phyloP scores from a whole-genome alignment of 176 grass and related monocot species.

The Musa schizocarpa region DNA sequence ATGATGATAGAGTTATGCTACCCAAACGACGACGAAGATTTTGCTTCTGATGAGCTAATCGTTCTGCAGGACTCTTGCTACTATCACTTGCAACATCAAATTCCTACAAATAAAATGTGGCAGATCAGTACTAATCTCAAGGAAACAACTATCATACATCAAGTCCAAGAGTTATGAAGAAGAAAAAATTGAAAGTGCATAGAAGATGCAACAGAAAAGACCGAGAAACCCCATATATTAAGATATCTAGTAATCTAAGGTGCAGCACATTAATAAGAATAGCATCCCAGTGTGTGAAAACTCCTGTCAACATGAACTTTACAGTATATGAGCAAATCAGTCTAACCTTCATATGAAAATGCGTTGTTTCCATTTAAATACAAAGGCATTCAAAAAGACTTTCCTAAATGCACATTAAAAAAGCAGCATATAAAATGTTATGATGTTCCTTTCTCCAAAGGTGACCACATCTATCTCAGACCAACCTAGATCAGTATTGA shows the following conservation, averaged over 20 bases:
- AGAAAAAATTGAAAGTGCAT: not conserved
- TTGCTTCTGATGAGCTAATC: constrained; percentile 87
- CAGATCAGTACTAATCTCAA: not conserved
- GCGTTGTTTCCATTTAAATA: not conserved
- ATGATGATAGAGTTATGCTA: constrained; percentile 17
- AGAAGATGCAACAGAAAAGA: not conserved
- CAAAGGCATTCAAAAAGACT: not conserved
- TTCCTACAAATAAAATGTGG: constrained; percentile 48
- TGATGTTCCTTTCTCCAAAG: too few species aligned
- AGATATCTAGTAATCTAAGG: too few species aligned
- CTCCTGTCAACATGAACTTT: too few species aligned
- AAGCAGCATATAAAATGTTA: not conserved
- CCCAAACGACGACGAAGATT: constrained; percentile 93
- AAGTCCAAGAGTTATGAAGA: not conserved
- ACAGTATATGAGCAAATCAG: too few species aligned
- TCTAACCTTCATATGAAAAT: not conserved
- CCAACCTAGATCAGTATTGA: too few species aligned
- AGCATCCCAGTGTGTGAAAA: too few species aligned
- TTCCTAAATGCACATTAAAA: not conserved
- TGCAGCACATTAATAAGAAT: too few species aligned
- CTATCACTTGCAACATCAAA: constrained; percentile 81
- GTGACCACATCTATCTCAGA: too few species aligned
- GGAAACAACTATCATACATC: not conserved
- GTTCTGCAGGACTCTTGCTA: constrained; percentile 72
- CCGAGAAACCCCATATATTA: not conserved